Base-by-base conservation (phyloP, 2,329 filamentous ascomycete genomes). In the Pseudopithomyces chartarum region DNA sequence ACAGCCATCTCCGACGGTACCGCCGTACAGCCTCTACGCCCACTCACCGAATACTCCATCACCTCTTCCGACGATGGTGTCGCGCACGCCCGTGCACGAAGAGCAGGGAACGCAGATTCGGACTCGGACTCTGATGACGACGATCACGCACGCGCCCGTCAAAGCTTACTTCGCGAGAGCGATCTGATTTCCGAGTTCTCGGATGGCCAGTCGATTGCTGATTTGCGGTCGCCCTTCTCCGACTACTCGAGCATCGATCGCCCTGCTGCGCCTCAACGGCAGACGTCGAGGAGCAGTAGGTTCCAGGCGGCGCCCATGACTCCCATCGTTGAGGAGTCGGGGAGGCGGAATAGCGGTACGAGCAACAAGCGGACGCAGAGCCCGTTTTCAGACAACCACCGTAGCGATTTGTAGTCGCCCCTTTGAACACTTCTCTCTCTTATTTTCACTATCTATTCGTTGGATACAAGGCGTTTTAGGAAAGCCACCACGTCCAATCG, bases 261-360 rank as follows among this genome's bases (percentile, higher is more conserved):
- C 11, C 70, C 67, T 12, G 60, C 58, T 26, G 63, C 69, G 47
- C 64, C 65, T 11, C 65, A 70, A 32, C 66, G 72, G 46, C 68
- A 73, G 59, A 69, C 66, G 12, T 74, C 70, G 23, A 61, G 62
- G 2, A 67, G 66, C 10, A 67, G 64, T 26, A 65, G 62, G 19
- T 58, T 73, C 2, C 68, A 67, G 19, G 62, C 67, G 20, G 60
- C 68, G 20, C 13, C 38, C 3, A 74, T 81, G 57, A 78, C 75
- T 19, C 78, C 79, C 17, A 79, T 81, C n/a, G 76, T 78, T 7
- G 80, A 82, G 56, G 79, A 81, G 60, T 73, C 74, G 22, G 75
- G 74, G 1, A 74, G 71, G 59, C 70, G 77, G 29, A 61, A 67
- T 17, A 78, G 70, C 49, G 64, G 63, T 42, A 64, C 69, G 7